Evolutionary conservation across 2,329 filamentous ascomycete genomes (phyloP).

Genomic region (Sporothrix protearum): DNA sequence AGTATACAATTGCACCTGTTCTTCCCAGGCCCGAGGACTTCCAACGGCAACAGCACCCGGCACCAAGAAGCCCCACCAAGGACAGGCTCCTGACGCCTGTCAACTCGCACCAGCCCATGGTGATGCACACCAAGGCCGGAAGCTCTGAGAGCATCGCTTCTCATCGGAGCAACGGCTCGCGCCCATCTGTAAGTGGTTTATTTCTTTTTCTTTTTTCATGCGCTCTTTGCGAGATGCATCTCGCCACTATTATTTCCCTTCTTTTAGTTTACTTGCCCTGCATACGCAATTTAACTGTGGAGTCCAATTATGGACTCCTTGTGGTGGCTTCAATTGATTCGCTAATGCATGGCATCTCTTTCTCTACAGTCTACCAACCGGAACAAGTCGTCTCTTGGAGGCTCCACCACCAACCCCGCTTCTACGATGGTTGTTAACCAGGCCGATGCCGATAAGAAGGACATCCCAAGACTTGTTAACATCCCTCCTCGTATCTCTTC

Average conservation of each 20-base stretch:
- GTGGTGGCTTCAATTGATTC: slow-evolving; percentile 28
- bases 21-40: slow-evolving; percentile 38
- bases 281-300: slow-evolving; percentile 3
- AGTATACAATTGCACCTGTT: slow-evolving; percentile 40
- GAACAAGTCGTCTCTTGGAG: slow-evolving; percentile 46
- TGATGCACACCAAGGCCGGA: slow-evolving; percentile 45
- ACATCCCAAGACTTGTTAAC: slow-evolving; percentile 54
- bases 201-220: slow-evolving; percentile 7
- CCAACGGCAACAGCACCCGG: slow-evolving; percentile 33
- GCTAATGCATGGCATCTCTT: slow-evolving; percentile 46
- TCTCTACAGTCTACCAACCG: slow-evolving; percentile 56
- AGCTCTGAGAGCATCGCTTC: slow-evolving; percentile 65
- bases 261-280: too few species aligned
- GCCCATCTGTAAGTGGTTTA: slow-evolving; percentile 66
- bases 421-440: slow-evolving; percentile 36
- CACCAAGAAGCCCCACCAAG: slow-evolving; percentile 38
- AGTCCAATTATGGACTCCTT: slow-evolving; percentile 43
- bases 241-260: slow-evolving; percentile 17
- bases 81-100: slow-evolving; percentile 38
- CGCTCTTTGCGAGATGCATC: slow-evolving; percentile 12
- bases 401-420: slow-evolving; percentile 53
- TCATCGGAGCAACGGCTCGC: slow-evolving; percentile 56
- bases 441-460: slow-evolving; percentile 44
- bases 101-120: slow-evolving; percentile 32
- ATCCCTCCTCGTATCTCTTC: slow-evolving; percentile 59